Evolutionary conservation across 1,284 basidiomycete genomes (phyloP).

Genomic region (Microbotryomycetes sp.): DNA sequence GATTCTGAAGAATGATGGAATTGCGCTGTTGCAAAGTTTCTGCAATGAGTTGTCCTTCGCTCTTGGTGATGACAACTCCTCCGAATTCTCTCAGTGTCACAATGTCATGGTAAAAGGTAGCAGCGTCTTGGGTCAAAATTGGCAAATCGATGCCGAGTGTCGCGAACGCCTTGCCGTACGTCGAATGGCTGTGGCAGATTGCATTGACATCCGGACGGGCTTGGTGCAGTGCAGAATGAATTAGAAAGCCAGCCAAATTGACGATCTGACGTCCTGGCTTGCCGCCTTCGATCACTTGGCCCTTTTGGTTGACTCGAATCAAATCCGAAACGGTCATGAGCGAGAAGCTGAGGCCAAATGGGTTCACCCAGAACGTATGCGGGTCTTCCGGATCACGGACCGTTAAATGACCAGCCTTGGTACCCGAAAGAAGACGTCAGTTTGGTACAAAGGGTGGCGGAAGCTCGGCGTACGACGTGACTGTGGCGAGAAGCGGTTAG

Average conservation of each 20-base stretch:
- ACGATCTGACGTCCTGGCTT: slow-evolving; percentile 37
- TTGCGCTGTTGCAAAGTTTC: slow-evolving; percentile 44
- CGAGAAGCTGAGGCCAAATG: not conserved
- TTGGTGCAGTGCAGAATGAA: slow-evolving; percentile 47
- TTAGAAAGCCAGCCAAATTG: slow-evolving; percentile 29
- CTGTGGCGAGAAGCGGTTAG: not conserved
- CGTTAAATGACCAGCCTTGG: slow-evolving; percentile 46
- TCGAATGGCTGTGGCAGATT: slow-evolving; percentile 58
- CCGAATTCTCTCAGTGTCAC: slow-evolving; percentile 44
- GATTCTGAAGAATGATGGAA: slow-evolving; percentile 49
- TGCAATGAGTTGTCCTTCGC: slow-evolving; percentile 55
- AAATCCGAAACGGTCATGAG: slow-evolving; percentile 28
- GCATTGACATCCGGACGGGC: slow-evolving; percentile 56
- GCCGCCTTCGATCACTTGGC: slow-evolving; percentile 47
- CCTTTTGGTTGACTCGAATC: slow-evolving; percentile 46
- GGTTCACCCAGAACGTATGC: slow-evolving; percentile 52
- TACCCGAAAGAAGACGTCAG: not conserved
- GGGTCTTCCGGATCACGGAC: slow-evolving; percentile 52
- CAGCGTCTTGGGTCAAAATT: slow-evolving; percentile 40
- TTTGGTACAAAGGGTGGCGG: not conserved
- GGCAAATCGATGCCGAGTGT: slow-evolving; percentile 47
- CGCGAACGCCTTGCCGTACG: slow-evolving; percentile 57
- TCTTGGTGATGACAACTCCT: slow-evolving; percentile 54
- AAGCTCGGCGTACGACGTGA: not conserved
- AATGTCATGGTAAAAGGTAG: slow-evolving; percentile 37